Conservation (phyloP, 2,329 filamentous ascomycete species). For the Aspergillus chevalieri region DNA sequence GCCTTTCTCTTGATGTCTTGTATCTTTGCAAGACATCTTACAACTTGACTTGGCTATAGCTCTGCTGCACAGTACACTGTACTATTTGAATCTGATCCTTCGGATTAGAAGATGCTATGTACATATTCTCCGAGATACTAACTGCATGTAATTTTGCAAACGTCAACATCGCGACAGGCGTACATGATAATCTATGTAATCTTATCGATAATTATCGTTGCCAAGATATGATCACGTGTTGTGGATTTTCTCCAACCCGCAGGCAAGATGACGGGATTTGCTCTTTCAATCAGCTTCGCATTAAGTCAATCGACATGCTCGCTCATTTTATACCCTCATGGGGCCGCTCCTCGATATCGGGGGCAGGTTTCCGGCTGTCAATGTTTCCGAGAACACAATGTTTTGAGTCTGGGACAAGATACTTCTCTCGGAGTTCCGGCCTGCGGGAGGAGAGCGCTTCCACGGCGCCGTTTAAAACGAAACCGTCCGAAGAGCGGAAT, state of each 20-base stretch:
- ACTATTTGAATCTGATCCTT: no score
- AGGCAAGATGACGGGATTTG: not conserved
- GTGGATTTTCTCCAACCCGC: slow-evolving; percentile 2
- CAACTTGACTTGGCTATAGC: no score
- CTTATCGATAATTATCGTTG: slow-evolving; percentile 8
- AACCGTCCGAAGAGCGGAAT: slow-evolving; percentile 44
- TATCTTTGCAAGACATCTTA: no score
- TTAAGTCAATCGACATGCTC: slow-evolving; percentile 21
- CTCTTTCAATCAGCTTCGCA: slow-evolving; percentile 11
- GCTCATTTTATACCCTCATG: slow-evolving; percentile 20
- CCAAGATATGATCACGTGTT: slow-evolving; percentile 15
- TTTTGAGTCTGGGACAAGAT: slow-evolving; percentile 21
- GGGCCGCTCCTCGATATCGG: slow-evolving; percentile 15
- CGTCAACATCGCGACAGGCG: no score
- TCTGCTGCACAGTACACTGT: no score
- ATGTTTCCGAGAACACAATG: slow-evolving; percentile 10
- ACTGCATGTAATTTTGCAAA: no score
- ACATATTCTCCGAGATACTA: no score
- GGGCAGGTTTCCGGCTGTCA: slow-evolving; percentile 9
- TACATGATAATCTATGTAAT: no score
- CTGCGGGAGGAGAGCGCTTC: slow-evolving; percentile 21
- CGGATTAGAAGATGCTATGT: no score
- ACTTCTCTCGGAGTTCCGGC: slow-evolving; percentile 28
- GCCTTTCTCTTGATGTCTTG: no score
- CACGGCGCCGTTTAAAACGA: slow-evolving; percentile 27